Conservation (phyloP, 768 basidiomycete genomes). For the Saitozyma sp. region DNA sequence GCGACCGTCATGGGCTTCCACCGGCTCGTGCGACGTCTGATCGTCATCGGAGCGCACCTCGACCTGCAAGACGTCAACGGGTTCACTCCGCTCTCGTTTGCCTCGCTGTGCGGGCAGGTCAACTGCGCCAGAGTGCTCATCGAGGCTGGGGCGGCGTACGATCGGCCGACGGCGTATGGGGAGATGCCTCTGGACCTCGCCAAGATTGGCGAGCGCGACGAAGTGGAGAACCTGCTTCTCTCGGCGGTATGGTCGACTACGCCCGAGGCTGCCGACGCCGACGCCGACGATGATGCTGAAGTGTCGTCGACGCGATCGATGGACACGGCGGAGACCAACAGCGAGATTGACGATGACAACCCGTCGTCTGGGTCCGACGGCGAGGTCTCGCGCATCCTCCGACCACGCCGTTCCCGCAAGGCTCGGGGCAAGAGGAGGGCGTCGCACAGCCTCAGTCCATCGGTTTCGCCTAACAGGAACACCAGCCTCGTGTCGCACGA, state of each 20-base stretch:
- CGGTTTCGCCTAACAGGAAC: not conserved
- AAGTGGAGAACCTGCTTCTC: constrained; percentile 48
- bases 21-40: constrained; percentile 68
- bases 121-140: constrained; percentile 69
- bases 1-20: constrained; percentile 76
- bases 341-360: constrained; percentile 46
- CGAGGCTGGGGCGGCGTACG: constrained; percentile 72
- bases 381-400: constrained; percentile 19
- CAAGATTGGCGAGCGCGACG: constrained; percentile 48
- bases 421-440: constrained; percentile 12
- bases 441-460: not conserved
- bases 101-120: constrained; percentile 66
- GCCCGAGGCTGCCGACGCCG: constrained; percentile 7
- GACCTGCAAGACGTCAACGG: constrained; percentile 87
- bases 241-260: constrained; percentile 43
- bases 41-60: constrained; percentile 70
- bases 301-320: not conserved
- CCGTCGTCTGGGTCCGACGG: constrained; percentile 41
- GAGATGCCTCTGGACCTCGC: constrained; percentile 54
- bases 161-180: constrained; percentile 48
- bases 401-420: constrained; percentile 10
- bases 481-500: not conserved
- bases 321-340: constrained; percentile 15
- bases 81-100: constrained; percentile 84
- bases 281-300: constrained; percentile 8